Conservation (phyloP, 495 filamentous ascomycete genomes). For the Lasiosphaeria miniovina region DNA sequence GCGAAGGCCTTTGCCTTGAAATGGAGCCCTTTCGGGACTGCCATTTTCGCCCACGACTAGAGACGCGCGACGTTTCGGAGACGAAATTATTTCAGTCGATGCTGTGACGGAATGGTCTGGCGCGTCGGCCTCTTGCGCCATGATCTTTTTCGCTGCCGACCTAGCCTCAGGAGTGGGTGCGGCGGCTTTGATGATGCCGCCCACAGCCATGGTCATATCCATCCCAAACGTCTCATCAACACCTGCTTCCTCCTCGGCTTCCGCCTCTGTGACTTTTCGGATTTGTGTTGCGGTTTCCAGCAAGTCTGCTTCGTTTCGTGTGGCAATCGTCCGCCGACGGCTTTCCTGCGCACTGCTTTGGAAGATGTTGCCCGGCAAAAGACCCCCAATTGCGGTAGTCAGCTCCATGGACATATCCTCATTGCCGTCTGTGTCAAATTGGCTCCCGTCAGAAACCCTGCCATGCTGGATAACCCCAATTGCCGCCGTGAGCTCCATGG, state of each 20-base stretch:
- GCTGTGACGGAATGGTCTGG: conserved; percentile 54
- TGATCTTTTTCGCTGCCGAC: conserved; percentile 52
- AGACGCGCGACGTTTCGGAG: conserved; percentile 19
- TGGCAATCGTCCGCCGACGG: conserved; percentile 28
- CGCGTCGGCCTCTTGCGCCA: conserved; percentile 58
- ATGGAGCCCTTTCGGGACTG: conserved; percentile 53
- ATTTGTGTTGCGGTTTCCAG: neutral
- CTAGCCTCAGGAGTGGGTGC: conserved; percentile 34
- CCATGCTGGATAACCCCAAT: conserved; percentile 59
- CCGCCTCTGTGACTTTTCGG: neutral
- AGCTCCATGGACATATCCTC: conserved; percentile 83
- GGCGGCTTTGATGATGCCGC: conserved; percentile 53
- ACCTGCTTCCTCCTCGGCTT: conserved; percentile 25
- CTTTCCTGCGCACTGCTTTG: conserved; percentile 19
- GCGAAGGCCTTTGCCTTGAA: conserved; percentile 53
- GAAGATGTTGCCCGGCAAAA: conserved; percentile 46
- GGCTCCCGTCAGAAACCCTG: conserved; percentile 23
- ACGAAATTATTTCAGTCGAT: conserved; percentile 34
- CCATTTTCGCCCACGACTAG: conserved; percentile 50
- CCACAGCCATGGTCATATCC: conserved; percentile 73
- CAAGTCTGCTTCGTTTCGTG: neutral
- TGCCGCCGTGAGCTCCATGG: conserved; percentile 77
- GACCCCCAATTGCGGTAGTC: conserved; percentile 67
- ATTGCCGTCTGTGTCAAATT: conserved; percentile 39
- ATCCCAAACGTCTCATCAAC: conserved; percentile 44